A percentile compares a stretch with the other conserved stretches of the same genome.
Conservation (phyloP, 106 monocot species). For the Gastrodia elata region DNA sequence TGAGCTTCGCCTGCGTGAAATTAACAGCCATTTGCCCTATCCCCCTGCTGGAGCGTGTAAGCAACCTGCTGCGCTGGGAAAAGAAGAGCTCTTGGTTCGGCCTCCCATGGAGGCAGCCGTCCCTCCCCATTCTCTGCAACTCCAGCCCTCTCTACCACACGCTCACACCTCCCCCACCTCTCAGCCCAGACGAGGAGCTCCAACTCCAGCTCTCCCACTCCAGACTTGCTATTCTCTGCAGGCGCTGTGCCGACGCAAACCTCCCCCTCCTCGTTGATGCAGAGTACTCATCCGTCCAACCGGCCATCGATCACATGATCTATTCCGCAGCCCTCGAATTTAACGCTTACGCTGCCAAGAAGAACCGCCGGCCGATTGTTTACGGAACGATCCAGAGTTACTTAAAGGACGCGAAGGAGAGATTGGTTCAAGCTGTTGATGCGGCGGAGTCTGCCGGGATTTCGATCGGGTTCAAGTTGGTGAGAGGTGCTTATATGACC, state of each 20-base stretch:
- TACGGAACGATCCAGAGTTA: conserved; percentile 80
- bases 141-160: conserved; percentile 74
- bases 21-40: conserved; percentile 89
- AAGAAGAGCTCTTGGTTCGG: conserved; percentile 29
- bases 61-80: conserved; percentile 72
- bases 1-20: conserved; percentile 81
- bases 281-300: conserved; percentile 93
- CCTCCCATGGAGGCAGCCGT: conserved; percentile 58
- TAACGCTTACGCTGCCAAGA: conserved; percentile 25
- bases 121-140: conserved; percentile 42
- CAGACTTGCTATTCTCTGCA: conserved; percentile 42
- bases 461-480: conserved; percentile 67
- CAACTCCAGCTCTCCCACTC: conserved; percentile 41
- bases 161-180: conserved; percentile 29
- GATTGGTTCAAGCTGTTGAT: conserved; percentile 35
- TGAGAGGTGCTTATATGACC: conserved; percentile 83
- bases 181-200: conserved; percentile 38
- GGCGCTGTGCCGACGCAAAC: conserved; percentile 30
- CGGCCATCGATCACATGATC: conserved; percentile 83
- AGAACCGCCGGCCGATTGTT: conserved; percentile 33
- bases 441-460: conserved; percentile 54
- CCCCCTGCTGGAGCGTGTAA: conserved; percentile 54
- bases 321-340: conserved; percentile 47
- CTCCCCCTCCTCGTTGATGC: conserved; percentile 79
- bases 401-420: conserved; percentile 61